phyloP scores from a whole-genome alignment of 176 grass and related monocot species.

The Themeda triandra region DNA sequence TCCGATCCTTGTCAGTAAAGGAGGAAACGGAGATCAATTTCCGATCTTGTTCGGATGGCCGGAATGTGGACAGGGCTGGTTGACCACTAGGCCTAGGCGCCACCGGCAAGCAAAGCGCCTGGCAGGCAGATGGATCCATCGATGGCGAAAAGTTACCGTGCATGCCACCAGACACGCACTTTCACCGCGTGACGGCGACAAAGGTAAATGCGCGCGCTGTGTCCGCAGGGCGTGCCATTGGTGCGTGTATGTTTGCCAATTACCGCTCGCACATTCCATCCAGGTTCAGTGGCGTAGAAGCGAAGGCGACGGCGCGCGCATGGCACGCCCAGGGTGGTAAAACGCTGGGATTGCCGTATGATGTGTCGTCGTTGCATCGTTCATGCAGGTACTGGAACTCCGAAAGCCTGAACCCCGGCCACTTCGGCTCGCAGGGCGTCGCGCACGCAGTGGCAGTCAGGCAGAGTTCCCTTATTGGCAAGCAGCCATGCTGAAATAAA shows the following conservation, averaged over 20 bases:
- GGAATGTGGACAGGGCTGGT: conserved; percentile 40
- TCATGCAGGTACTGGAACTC: too few species aligned
- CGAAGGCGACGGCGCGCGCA: not conserved
- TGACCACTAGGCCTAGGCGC: not conserved
- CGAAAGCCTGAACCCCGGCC: too few species aligned
- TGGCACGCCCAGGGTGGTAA: not conserved
- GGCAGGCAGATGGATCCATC: not conserved
- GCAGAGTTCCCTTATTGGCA: conserved; percentile 11
- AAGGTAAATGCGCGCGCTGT: conserved; percentile 71
- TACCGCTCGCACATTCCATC: not conserved
- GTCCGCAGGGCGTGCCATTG: not conserved
- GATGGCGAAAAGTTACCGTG: conserved; percentile 46
- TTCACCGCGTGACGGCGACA: conserved; percentile 65
- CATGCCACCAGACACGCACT: conserved; percentile 24
- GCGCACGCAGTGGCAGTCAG: not conserved
- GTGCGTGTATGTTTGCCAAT: not conserved
- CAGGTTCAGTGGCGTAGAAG: conserved; percentile 50
- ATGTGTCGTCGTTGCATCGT: not conserved
- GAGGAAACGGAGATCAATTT: not conserved
- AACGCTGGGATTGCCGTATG: not conserved
- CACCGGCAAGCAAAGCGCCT: conserved; percentile 45
- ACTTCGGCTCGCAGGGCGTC: too few species aligned
- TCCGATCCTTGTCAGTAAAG: not conserved
- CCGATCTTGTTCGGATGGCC: conserved; percentile 1
- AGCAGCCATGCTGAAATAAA: not conserved